Evolutionary conservation across 306 rosid species (phyloP).

Genomic region (Vigna angularis): DNA sequence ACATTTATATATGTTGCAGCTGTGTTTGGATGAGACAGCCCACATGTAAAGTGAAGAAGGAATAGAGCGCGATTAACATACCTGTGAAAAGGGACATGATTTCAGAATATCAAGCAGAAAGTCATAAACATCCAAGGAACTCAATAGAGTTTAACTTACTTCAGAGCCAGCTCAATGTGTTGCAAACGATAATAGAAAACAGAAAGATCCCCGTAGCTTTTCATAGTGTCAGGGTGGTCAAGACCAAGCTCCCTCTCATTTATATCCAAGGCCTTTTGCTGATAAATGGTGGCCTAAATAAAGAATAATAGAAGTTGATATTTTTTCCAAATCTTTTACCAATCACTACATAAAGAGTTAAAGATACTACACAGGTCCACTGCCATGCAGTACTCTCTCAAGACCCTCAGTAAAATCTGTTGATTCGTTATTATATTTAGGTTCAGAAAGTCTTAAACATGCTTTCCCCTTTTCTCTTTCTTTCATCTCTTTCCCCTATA

Average conservation of each 20-base stretch:
- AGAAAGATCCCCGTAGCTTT: slow-evolving; percentile 98
- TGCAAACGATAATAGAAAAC: slow-evolving; percentile 97
- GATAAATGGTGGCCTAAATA: slow-evolving; percentile 92
- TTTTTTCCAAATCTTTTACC: slow-evolving; percentile 19
- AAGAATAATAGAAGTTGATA: neutral
- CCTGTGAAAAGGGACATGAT: slow-evolving; percentile 55
- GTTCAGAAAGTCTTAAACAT: neutral
- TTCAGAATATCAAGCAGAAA: slow-evolving; percentile 38
- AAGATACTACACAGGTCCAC: slow-evolving; percentile 1
- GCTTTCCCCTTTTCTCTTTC: neutral
- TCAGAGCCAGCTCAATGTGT: slow-evolving; percentile 91
- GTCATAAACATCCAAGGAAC: slow-evolving; percentile 38
- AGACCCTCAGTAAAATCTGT: slow-evolving; percentile 5
- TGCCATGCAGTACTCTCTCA: neutral
- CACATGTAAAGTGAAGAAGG: slow-evolving; percentile 96
- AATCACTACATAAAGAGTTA: neutral
- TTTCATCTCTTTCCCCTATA: neutral
- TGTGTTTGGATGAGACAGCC: slow-evolving; percentile 95
- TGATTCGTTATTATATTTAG: slow-evolving; percentile 20
- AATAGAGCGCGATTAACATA: slow-evolving; percentile 94
- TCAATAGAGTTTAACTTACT: slow-evolving; percentile 62
- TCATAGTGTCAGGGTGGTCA: slow-evolving; percentile 98
- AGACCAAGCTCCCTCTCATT: slow-evolving; percentile 98
- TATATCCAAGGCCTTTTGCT: slow-evolving; percentile 93
- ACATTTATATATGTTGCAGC: slow-evolving; percentile 98